Percentiles rank a stretch among this genome's conserved stretches.
Evolutionary conservation across 2,329 filamentous ascomycete species (phyloP).

Genomic region (Zasmidium angulare): DNA sequence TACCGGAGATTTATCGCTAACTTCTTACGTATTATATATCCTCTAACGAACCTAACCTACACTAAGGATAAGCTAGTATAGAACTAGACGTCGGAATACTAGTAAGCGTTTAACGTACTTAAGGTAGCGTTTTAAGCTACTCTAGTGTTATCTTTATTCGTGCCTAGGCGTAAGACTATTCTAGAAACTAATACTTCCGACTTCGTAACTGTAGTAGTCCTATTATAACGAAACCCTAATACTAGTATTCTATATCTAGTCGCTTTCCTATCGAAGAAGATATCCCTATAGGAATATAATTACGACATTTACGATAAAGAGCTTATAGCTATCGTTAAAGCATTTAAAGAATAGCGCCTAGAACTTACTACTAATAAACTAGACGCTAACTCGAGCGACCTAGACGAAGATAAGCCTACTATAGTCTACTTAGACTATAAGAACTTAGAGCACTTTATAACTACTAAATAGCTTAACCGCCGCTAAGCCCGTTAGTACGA

Average conservation of each 20-base stretch:
- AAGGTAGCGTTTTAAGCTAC: conserved; percentile 1
- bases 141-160: background rate
- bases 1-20: conserved; percentile 1
- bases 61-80: background rate
- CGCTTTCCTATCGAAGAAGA: conserved; percentile 12
- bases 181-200: too few relatives aligned
- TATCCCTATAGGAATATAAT: conserved; percentile 9
- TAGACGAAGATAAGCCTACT: too few relatives aligned
- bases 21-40: background rate
- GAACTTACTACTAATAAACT: conserved; percentile 15
- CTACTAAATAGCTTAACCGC: too few relatives aligned
- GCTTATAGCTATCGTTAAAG: conserved; percentile 32
- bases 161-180: too few relatives aligned
- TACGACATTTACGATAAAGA: too few relatives aligned
- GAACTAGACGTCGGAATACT: too few relatives aligned
- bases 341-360: conserved; percentile 29
- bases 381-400: background rate
- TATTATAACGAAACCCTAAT: background rate
- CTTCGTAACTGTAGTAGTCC: too few relatives aligned
- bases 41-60: background rate
- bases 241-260: background rate
- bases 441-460: too few relatives aligned
- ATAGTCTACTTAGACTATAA: too few relatives aligned
- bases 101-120: conserved; percentile 2
- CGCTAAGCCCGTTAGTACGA: too few relatives aligned